Evolutionary conservation across 371 early-diverging fungal genomes (phyloP), one percentile per base, ranked within the genome.

Genomic region (Circinella minor): DNA sequence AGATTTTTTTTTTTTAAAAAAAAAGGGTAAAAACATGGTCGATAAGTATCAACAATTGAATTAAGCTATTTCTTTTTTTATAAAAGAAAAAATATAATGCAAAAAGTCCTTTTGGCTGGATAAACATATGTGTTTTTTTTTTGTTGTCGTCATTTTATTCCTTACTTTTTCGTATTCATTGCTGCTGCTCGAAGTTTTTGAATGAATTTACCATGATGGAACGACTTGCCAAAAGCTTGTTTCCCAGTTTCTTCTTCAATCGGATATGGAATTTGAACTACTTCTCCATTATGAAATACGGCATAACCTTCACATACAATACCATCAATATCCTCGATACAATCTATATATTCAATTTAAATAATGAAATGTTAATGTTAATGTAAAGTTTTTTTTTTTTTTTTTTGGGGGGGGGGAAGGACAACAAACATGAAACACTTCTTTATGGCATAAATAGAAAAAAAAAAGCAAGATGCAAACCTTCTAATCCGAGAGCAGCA

Each of bases 151-250:
- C 57, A 43, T 9, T 6, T 39, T 17, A 57, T 9, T 17, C 17
- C 66, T 71, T 86, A 86, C 89, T 88, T 87, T 76, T 88, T 82
- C 57, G 84, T 78, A 10, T 74, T 71, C 13, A 79, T 80, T 37
- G 92, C 92, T 15, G 91, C 91, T 51, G 86, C 80, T 66, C 99
- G 79, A 20, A 98, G 76, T 5, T 93, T 94, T 82, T 88, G 90
- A 63, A 98, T 90, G 74, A 98, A 93, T 61, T 94, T 85, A 14
- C 99, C 99, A 67, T 98, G 98, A 74, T 98, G 98, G 74, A 98
- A 97, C 1, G 95, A 91, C 59, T 84, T 80, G 48, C 98, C 98
- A 68, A 71, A 67, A 5, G 78, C 74, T 46, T 77, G 63, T 46
- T 84, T 79, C 34, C 85, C 85, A 18, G 86, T 85, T 37, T 63